Percentiles rank a stretch among this genome's conserved stretches.
Evolutionary conservation across 768 basidiomycete species (phyloP).

Genomic region (Hydnomerulius pinastri): DNA sequence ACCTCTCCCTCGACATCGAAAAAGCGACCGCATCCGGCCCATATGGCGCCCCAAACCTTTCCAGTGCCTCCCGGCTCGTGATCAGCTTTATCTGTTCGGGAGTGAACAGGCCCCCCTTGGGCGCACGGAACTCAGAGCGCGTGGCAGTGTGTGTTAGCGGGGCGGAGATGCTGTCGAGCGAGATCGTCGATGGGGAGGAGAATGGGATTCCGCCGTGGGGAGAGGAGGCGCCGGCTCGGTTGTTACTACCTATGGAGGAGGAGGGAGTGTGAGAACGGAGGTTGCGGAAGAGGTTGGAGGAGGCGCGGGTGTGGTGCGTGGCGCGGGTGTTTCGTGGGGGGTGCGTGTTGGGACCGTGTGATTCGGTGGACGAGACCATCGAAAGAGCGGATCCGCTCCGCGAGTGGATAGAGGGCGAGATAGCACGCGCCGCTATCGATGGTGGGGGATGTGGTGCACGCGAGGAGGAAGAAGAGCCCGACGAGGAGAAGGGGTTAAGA

Average conservation of each 20-base stretch:
- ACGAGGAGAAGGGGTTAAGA: conserved; percentile 41
- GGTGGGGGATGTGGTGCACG: conserved; percentile 11
- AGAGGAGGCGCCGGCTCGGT: conserved; percentile 44
- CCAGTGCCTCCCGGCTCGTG: conserved; percentile 64
- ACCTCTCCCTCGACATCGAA: conserved; percentile 45
- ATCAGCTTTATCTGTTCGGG: conserved; percentile 66
- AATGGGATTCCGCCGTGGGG: conserved; percentile 33
- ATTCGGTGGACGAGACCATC: conserved; percentile 23
- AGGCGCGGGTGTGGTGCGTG: conserved; percentile 38
- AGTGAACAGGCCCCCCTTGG: conserved; percentile 44
- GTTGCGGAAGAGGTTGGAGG: conserved; percentile 35
- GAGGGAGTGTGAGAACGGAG: conserved; percentile 44
- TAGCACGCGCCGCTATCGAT: conserved; percentile 19
- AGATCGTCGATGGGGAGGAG: conserved; percentile 68
- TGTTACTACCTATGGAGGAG: conserved; percentile 33
- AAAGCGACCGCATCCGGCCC: conserved; percentile 67
- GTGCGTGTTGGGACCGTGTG: conserved; percentile 18
- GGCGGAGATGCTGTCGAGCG: conserved; percentile 71
- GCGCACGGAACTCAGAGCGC: conserved; percentile 70
- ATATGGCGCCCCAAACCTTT: conserved; percentile 74
- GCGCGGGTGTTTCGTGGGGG: conserved; percentile 33
- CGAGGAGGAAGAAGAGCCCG: conserved; percentile 22
- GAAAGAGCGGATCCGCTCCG: conserved; percentile 23
- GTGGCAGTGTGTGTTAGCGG: conserved; percentile 74
- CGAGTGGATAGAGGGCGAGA: conserved; percentile 15